Percentiles rank a stretch among this genome's conserved stretches.
These are phyloP conservation scores for Fusarium sp. DNA, from an alignment of 2,329 filamentous ascomycete genomes.

Conservation along the genomic window DNA sequence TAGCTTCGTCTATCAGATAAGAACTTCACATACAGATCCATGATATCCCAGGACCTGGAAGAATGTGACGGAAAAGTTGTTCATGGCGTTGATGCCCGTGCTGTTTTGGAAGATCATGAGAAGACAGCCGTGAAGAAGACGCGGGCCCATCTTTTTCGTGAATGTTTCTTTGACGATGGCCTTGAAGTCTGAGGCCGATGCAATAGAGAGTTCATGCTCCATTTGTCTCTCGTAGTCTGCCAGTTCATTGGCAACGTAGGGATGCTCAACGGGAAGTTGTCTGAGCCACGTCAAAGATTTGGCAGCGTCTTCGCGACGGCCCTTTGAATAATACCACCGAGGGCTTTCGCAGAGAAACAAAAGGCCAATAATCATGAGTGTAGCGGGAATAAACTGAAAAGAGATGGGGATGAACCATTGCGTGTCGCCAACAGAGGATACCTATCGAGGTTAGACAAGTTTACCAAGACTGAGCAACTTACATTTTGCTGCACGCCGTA, in stretches of 20 bases:
- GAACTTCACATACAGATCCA: constrained; percentile 60
- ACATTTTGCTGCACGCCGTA: constrained; percentile 40
- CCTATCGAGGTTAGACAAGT: background rate
- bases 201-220: constrained; percentile 22
- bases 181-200: constrained; percentile 2
- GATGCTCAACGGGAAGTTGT: constrained; percentile 31
- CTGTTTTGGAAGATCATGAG: constrained; percentile 37
- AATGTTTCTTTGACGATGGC: constrained; percentile 24
- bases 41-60: constrained; percentile 70
- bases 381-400: constrained; percentile 37
- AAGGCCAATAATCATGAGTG: constrained; percentile 47
- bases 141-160: constrained; percentile 57
- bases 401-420: constrained; percentile 62
- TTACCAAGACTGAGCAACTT: background rate
- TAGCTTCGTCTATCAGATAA: too few relatives aligned
- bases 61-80: constrained; percentile 78
- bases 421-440: constrained; percentile 6
- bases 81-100: constrained; percentile 75
- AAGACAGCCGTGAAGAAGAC: constrained; percentile 73
- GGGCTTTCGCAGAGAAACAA: constrained; percentile 54
- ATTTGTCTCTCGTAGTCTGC: constrained; percentile 28
- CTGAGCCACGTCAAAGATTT: constrained; percentile 29
- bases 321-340: constrained; percentile 44
- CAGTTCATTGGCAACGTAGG: constrained; percentile 24
- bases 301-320: constrained; percentile 17